Evolutionary conservation across 805 yeast genomes (phyloP).

Genomic region (Isabelozyma gotoi): DNA sequence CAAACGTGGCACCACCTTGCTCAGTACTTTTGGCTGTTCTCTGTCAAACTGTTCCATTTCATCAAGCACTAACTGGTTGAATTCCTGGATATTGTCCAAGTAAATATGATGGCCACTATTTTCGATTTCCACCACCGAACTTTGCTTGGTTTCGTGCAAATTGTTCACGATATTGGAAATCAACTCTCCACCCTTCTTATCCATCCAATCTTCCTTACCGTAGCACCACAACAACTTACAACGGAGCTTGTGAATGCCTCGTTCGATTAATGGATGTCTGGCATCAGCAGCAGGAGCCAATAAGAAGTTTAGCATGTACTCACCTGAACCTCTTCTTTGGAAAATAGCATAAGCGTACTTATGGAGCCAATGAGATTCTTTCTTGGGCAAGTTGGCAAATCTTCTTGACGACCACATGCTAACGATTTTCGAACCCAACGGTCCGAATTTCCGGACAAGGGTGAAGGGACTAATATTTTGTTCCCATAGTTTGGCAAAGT

Average conservation of each 20-base stretch:
- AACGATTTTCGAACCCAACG: slow-evolving; percentile 79
- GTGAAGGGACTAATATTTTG: slow-evolving; percentile 83
- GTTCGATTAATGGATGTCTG: slow-evolving; percentile 61
- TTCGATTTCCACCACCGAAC: slow-evolving; percentile 42
- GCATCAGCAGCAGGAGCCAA: slow-evolving; percentile 92
- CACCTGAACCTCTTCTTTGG: slow-evolving; percentile 88
- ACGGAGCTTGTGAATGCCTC: slow-evolving; percentile 49
- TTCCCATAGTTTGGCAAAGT: slow-evolving; percentile 85
- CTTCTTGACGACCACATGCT: slow-evolving; percentile 89
- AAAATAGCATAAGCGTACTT: slow-evolving; percentile 81
- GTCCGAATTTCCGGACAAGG: slow-evolving; percentile 73
- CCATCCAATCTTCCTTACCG: slow-evolving; percentile 76
- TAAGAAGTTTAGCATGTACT: slow-evolving; percentile 80
- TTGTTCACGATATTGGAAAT: slow-evolving; percentile 35
- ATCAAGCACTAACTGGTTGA: slow-evolving; percentile 48
- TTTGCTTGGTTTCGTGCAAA: slow-evolving; percentile 10
- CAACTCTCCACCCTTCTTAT: slow-evolving; percentile 45
- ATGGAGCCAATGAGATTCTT: slow-evolving; percentile 60
- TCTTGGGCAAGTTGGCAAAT: slow-evolving; percentile 55
- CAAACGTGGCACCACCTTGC: too few species aligned
- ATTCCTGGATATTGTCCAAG: slow-evolving; percentile 58
- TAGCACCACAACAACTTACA: slow-evolving; percentile 80
- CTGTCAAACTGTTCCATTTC: slow-evolving; percentile 45
- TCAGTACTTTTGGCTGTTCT: too few species aligned
- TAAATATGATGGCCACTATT: slow-evolving; percentile 80